A percentile compares a stretch with the other conserved stretches of the same genome.
These are phyloP conservation scores for Umbelopsis sp. DNA, from an alignment of 192 early-diverging fungal species.

Conservation along the genomic window DNA sequence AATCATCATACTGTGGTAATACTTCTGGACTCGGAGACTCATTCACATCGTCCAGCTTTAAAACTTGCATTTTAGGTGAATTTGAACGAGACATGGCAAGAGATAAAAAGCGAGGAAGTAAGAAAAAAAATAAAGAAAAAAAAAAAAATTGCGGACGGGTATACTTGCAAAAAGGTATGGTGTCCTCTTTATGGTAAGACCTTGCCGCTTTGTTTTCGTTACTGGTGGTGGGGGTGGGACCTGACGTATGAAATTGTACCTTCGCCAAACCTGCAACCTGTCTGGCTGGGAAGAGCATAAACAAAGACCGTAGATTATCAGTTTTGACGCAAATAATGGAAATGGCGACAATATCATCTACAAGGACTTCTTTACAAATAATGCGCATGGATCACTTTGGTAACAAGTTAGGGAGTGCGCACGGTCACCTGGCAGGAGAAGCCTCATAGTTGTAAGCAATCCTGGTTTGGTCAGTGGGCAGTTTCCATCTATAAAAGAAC, in stretches of 20 bases:
- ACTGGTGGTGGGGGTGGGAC: background rate
- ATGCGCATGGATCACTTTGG: background rate
- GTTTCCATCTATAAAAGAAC: background rate
- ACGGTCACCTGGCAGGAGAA: background rate
- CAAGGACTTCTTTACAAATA: no score
- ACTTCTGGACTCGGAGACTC: background rate
- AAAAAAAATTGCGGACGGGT: background rate
- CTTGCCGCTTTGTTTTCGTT: constrained; percentile 9
- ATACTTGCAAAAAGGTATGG: background rate
- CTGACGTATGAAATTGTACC: background rate
- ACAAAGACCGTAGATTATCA: background rate
- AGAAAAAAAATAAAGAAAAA: background rate
- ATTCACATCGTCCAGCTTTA: background rate
- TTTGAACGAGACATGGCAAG: constrained; percentile 1
- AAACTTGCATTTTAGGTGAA: background rate
- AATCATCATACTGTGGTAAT: background rate
- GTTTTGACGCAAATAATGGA: background rate
- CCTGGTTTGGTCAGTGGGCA: background rate
- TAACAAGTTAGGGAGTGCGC: background rate
- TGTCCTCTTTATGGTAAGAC: constrained; percentile 11
- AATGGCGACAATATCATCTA: no score
- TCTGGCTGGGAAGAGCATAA: background rate
- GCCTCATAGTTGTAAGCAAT: background rate
- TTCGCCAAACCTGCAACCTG: background rate
- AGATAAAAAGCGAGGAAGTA: background rate